Conservation (phyloP, 148 eudicot genomes). For the Rhododendron simsii region DNA sequence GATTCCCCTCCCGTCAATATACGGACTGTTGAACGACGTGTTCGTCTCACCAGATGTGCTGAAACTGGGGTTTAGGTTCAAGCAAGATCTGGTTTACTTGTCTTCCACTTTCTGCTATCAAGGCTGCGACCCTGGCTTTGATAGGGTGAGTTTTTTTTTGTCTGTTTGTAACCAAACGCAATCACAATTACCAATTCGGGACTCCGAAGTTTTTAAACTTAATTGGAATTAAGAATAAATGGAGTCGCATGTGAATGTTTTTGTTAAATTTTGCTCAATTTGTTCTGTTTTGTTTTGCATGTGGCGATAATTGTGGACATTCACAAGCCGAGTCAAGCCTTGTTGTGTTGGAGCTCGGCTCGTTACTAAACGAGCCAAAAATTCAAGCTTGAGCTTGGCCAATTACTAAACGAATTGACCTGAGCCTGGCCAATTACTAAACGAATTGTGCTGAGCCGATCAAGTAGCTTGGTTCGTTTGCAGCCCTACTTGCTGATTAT, state of each 20-base stretch:
- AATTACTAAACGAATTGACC: too few relatives aligned
- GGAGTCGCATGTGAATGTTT: neutral
- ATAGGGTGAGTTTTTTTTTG: constrained; percentile 31
- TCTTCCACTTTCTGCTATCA: constrained; percentile 58
- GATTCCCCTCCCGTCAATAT: constrained; percentile 13
- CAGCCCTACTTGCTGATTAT: neutral
- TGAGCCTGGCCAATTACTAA: neutral
- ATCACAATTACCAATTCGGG: neutral
- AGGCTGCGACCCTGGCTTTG: constrained; percentile 63
- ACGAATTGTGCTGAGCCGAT: too few relatives aligned
- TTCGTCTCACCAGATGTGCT: constrained; percentile 44
- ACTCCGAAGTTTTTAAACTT: neutral
- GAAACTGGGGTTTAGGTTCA: constrained; percentile 79
- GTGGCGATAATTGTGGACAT: neutral
- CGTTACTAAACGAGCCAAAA: neutral
- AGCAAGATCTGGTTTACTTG: constrained; percentile 77
- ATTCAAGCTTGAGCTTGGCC: neutral
- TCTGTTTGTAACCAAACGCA: neutral
- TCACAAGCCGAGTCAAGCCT: neutral
- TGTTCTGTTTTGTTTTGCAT: neutral
- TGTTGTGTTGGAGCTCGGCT: neutral
- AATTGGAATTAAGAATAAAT: neutral
- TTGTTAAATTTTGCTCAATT: neutral
- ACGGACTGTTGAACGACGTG: constrained; percentile 29
- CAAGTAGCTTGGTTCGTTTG: too few relatives aligned